Base-by-base conservation (phyloP, 2,329 filamentous ascomycete genomes). In the Eurotiales sp. region DNA sequence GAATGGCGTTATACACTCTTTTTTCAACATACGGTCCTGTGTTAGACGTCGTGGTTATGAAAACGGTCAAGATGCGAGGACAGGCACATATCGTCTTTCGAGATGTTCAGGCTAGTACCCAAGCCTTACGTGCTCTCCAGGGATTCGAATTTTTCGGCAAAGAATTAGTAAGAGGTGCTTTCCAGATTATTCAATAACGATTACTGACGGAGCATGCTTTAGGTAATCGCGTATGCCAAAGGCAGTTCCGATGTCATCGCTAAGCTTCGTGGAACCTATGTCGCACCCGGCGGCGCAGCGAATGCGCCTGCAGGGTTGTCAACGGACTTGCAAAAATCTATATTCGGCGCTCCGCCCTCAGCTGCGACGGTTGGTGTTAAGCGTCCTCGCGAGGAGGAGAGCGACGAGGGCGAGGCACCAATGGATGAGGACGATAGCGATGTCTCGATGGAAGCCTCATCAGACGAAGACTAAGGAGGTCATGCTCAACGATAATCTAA, bases 11-110 rank as follows among this genome's bases (percentile, higher is more conserved):
- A 25, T 99, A 99, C 74, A 88, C 90, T 70, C 81, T 97, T 11
- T 97, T 97, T 70, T 90, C 90, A 10, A 95, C 90, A 12, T 95
- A 96, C 67, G 93, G 93, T 36, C 84, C 90, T 0, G 87, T 99
- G 14, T 82, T 99, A 53, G 93, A 99, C 67, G 83, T 99, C 17
- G 87, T 96, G 44, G 88, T 89, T 25, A 77, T 96, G 61, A 95
- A 90, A 74, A 95, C 89, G 1, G 79, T 79, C 68, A 90, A 90
- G 73, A 96, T 97, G 91, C 86, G 93, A 45, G 93, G 93, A 3
- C 93, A 99, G 72, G 93, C 93, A 55, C 93, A 97, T 64, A 77
- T 99, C 55, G 87, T 93, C 12, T 97, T 90, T 68, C 83, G 88
- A 53, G 92, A 99, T 67, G 78, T 92, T 29, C 87, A 96, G 59